phyloP scores from a whole-genome alignment of 129 eudicot species.

The Kitagawia praeruptora region DNA sequence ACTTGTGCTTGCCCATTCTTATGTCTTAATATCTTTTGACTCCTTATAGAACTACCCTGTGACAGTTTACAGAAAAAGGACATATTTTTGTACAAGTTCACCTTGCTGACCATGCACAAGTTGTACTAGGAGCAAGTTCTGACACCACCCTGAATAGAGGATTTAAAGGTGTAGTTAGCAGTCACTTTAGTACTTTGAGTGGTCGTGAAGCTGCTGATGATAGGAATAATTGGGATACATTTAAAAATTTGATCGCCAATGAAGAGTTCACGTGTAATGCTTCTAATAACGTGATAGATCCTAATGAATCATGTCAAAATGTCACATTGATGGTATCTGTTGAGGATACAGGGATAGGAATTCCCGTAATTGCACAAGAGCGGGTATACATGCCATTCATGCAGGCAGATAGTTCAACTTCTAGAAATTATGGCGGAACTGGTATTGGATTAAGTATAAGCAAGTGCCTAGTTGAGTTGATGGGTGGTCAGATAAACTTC shows the following conservation, averaged over 20 bases:
- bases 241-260: slow-evolving; percentile 43
- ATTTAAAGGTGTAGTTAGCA: slow-evolving; percentile 24
- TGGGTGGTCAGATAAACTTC: slow-evolving; percentile 81
- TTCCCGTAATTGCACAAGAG: slow-evolving; percentile 64
- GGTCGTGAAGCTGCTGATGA: slow-evolving; percentile 76
- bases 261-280: slow-evolving; percentile 36
- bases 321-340: slow-evolving; percentile 66
- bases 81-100: slow-evolving; percentile 79
- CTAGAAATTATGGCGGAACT: slow-evolving; percentile 82
- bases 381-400: slow-evolving; percentile 71
- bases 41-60: slow-evolving; percentile 1
- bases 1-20: not conserved
- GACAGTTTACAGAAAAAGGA: slow-evolving; percentile 74
- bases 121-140: slow-evolving; percentile 30
- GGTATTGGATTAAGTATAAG: slow-evolving; percentile 85
- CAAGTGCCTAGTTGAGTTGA: slow-evolving; percentile 79
- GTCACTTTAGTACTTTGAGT: slow-evolving; percentile 54
- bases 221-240: slow-evolving; percentile 55
- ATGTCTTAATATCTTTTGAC: not conserved
- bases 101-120: slow-evolving; percentile 58
- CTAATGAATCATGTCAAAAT: slow-evolving; percentile 22
- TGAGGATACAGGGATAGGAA: slow-evolving; percentile 89
- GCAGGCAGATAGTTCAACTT: slow-evolving; percentile 95
- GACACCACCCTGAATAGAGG: slow-evolving; percentile 40
- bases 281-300: slow-evolving; percentile 10